Base-by-base conservation (phyloP, 805 yeast species). In the Starmerella powellii region DNA sequence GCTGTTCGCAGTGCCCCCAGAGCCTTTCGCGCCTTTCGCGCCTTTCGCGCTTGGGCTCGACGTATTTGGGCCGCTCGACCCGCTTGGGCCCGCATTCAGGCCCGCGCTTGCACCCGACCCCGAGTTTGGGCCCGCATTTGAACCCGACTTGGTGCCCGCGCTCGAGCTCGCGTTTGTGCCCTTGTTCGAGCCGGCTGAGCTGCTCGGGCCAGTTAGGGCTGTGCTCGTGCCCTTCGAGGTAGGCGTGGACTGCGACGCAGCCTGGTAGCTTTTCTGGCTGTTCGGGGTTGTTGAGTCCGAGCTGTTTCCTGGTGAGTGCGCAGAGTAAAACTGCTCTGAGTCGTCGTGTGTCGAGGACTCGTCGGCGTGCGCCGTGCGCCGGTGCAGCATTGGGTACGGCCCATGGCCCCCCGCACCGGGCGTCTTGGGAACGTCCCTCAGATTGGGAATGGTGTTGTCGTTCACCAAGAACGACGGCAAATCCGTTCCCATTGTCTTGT, bases 381-480 rank as follows among this genome's bases (percentile, higher is more conserved):
- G 26, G 26, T 23, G 16, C 24, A 20, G 49, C 18, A 8, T 37
- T 17, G 10, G 53, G 53, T 50, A 50, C 29, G 53, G 53, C 8
- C 53, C 53, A 12, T 45, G 15, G 13, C 31, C 34, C 34, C 46
- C 44, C 8, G 46, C 33, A 5, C 47, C 47, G 1, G 53, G 49
- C 24, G 44, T 49, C 29, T 41, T 31, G n/a, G 52, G 43, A 16
- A 50, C 40, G 20, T 45, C 43, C 15, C 27, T 21, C 8, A 47
- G 40, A n/a, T 31, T 24, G 6, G 53, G 53, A 34, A 50, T 49
- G 18, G 44, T 37, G 20, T 18, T 35, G 19, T 49, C 47, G 37
- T 43, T 34, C 38, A 49, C 49, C 26, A 50, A 36, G 23, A 50
- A 50, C 18, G 47, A 34, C 23, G 53, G 53, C 20, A 50, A 32